Percentiles rank a stretch among this genome's conserved stretches.
phyloP scores from a whole-genome alignment of 83 land plant genomes.

The Picea engelmannii region DNA sequence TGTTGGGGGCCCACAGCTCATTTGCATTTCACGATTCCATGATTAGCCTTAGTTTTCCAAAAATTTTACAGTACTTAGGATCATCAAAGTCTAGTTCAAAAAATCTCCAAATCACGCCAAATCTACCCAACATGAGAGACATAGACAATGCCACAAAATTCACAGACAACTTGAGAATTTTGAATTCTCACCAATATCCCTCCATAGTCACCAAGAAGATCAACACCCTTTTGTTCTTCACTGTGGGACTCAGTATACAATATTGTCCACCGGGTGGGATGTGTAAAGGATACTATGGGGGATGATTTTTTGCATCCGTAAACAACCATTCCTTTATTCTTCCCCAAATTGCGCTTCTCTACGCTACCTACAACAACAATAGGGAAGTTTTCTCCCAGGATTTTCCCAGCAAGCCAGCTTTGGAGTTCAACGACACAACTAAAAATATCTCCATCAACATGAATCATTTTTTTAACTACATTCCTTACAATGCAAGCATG shows the following conservation, averaged over 20 bases:
- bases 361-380: slow-evolving; percentile 26
- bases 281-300: no score
- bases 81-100: neutral
- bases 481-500: no score
- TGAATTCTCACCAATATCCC: slow-evolving; percentile 32
- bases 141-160: slow-evolving; percentile 28
- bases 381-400: slow-evolving; percentile 12
- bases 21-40: no score
- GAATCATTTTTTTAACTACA: no score
- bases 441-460: no score
- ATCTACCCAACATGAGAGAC: slow-evolving; percentile 41
- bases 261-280: slow-evolving; percentile 39
- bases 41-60: no score
- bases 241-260: slow-evolving; percentile 50
- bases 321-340: slow-evolving; percentile 59
- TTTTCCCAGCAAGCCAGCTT: slow-evolving; percentile 40
- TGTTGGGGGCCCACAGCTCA: no score
- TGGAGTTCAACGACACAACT: slow-evolving; percentile 33
- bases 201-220: slow-evolving; percentile 43
- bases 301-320: slow-evolving; percentile 41
- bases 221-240: slow-evolving; percentile 34
- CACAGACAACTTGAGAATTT: slow-evolving; percentile 23
- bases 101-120: neutral
- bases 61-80: slow-evolving; percentile 33
- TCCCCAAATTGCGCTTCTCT: slow-evolving; percentile 29